phyloP scores from a whole-genome alignment of 1,139 yeast species.

The Debaryomycetaceae sp. region DNA sequence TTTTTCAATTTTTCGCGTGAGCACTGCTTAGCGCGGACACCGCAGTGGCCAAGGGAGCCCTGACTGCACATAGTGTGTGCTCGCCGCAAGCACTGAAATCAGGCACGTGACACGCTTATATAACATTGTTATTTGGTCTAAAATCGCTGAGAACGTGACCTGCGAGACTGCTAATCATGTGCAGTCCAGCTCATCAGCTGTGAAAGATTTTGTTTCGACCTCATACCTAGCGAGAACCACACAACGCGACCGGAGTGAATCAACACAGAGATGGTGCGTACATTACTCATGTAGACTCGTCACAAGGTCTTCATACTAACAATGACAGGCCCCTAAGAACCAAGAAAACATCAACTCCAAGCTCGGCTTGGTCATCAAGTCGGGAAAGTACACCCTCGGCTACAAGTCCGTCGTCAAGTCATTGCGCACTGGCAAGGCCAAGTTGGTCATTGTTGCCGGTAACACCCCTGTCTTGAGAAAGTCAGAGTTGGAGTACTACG shows the following conservation, averaged over 20 bases:
- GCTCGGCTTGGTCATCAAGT: constrained; percentile 95
- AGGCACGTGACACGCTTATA: too few species aligned
- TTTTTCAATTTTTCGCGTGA: too few species aligned
- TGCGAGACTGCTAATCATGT: too few species aligned
- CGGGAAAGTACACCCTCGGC: constrained; percentile 99
- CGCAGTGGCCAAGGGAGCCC: too few species aligned
- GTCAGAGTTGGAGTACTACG: constrained; percentile 99
- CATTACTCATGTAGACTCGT: constrained; percentile 7
- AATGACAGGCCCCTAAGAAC: constrained; percentile 81
- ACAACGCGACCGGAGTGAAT: constrained; percentile 91
- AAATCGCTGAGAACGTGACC: too few species aligned
- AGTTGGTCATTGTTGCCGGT: constrained; percentile 96
- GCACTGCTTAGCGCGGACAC: too few species aligned
- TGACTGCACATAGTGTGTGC: too few species aligned
- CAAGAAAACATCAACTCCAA: constrained; percentile 96
- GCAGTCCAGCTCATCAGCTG: too few species aligned
- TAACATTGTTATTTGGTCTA: too few species aligned
- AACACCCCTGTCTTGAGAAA: constrained; percentile 99
- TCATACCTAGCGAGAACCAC: constrained; percentile 8
- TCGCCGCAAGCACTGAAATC: too few species aligned
- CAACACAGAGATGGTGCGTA: constrained; percentile 97
- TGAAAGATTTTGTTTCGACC: too few species aligned
- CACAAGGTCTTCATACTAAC: background rate
- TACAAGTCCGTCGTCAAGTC: constrained; percentile 99
- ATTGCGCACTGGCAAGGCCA: constrained; percentile 98